phyloP scores from a whole-genome alignment of 148 eudicot genomes.

The Dysphania ambrosioides region DNA sequence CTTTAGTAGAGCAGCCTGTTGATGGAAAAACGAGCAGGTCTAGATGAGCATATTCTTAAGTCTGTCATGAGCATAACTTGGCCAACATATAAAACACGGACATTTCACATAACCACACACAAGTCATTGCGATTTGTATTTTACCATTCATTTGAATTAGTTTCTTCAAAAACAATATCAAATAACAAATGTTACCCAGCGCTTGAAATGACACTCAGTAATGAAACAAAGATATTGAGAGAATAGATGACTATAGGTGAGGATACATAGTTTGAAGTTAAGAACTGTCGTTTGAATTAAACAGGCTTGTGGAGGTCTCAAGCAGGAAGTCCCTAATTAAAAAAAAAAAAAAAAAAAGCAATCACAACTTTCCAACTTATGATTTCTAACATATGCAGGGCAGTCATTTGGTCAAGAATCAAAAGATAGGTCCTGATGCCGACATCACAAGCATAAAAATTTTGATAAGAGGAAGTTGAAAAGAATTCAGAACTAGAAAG shows the following conservation, averaged over 20 bases:
- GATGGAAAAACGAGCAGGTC: background rate
- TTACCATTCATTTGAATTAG: background rate
- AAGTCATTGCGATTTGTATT: background rate
- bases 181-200: background rate
- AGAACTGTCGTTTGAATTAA: background rate
- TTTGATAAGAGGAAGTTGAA: background rate
- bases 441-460: background rate
- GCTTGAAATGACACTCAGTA: background rate
- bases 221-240: background rate
- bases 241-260: background rate
- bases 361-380: background rate
- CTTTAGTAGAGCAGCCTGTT: conserved; percentile 64
- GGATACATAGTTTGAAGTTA: no score
- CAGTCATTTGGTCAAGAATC: background rate
- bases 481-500: background rate
- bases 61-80: background rate
- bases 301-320: background rate
- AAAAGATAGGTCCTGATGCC: background rate
- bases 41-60: background rate
- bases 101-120: background rate
- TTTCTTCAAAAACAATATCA: background rate
- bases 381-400: background rate
- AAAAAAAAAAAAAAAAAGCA: no score
- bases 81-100: no score
- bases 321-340: background rate